A percentile compares a stretch with the other conserved stretches of the same genome.
These are phyloP conservation scores for Rheum nobile DNA, from an alignment of 148 eudicot genomes.

Conservation along the genomic window DNA sequence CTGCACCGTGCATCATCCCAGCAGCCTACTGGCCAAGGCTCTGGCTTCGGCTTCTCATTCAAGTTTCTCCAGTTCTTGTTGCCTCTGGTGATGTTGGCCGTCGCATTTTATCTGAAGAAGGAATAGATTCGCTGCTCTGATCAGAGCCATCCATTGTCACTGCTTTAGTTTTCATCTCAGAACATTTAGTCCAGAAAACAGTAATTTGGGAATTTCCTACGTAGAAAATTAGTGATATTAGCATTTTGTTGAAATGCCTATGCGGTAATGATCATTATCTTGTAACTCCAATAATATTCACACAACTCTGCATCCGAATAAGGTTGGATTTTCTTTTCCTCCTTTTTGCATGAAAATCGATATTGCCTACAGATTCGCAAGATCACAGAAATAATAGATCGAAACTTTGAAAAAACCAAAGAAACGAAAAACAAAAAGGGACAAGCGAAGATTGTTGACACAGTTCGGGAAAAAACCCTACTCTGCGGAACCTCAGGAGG, in stretches of 20 bases:
- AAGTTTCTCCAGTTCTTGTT: constrained; percentile 26
- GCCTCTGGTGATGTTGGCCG: constrained; percentile 18
- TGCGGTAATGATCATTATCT: neutral
- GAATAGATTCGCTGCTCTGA: neutral
- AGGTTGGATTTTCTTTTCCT: too few species aligned
- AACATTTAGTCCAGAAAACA: neutral
- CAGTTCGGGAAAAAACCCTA: too few species aligned
- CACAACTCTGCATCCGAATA: neutral
- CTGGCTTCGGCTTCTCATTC: constrained; percentile 15
- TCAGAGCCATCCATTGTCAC: neutral
- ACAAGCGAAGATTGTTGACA: too few species aligned
- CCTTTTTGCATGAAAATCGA: too few species aligned
- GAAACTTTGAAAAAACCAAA: too few species aligned
- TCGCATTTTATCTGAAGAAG: constrained; percentile 24
- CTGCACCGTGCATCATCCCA: constrained; percentile 1
- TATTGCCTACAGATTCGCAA: too few species aligned
- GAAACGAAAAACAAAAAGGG: too few species aligned
- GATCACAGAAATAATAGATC: too few species aligned
- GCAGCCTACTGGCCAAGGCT: constrained; percentile 11
- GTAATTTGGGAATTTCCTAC: neutral
- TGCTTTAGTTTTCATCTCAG: neutral
- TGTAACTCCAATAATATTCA: neutral
- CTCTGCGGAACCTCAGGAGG: too few species aligned
- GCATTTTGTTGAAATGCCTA: neutral
- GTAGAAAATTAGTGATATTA: neutral